Evolutionary conservation across 371 early-diverging fungal species (phyloP).

Genomic region (Phascolomyces articulosus): DNA sequence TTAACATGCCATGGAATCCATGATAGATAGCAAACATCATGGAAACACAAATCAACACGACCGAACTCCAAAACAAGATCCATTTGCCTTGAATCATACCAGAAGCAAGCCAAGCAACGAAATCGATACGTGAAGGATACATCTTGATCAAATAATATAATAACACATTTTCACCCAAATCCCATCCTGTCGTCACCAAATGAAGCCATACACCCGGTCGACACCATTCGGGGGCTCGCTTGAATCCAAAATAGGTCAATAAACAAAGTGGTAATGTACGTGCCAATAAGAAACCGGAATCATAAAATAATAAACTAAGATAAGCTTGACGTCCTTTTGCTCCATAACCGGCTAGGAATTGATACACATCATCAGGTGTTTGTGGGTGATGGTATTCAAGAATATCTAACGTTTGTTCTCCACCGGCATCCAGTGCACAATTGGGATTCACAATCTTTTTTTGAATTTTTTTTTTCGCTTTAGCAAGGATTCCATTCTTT

Average conservation of each 20-base stretch:
- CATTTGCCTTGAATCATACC: constrained; percentile 40
- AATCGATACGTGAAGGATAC: constrained; percentile 36
- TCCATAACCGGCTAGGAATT: constrained; percentile 36
- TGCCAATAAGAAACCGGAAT: constrained; percentile 35
- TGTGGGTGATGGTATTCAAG: constrained; percentile 43
- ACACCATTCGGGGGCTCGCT: constrained; percentile 27
- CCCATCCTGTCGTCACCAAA: constrained; percentile 28
- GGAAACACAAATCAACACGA: constrained; percentile 27
- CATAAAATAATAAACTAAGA: constrained; percentile 33
- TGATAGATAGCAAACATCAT: constrained; percentile 44
- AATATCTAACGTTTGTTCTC: constrained; percentile 43
- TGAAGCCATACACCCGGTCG: constrained; percentile 48
- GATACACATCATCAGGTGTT: constrained; percentile 35
- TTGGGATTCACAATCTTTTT: constrained; percentile 46
- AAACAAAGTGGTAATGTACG: constrained; percentile 41
- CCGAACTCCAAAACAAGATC: constrained; percentile 32
- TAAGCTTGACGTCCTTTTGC: constrained; percentile 48
- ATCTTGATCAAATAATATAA: constrained; percentile 28
- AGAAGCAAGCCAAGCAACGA: constrained; percentile 20
- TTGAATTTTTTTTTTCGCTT: background rate
- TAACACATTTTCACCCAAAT: constrained; percentile 35
- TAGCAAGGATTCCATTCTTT: background rate
- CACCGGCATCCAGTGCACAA: constrained; percentile 26
- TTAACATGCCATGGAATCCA: constrained; percentile 43
- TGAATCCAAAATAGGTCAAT: constrained; percentile 37